These are phyloP conservation scores for Suillus clintonianus DNA, from an alignment of 768 basidiomycete genomes.

Conservation along the genomic window DNA sequence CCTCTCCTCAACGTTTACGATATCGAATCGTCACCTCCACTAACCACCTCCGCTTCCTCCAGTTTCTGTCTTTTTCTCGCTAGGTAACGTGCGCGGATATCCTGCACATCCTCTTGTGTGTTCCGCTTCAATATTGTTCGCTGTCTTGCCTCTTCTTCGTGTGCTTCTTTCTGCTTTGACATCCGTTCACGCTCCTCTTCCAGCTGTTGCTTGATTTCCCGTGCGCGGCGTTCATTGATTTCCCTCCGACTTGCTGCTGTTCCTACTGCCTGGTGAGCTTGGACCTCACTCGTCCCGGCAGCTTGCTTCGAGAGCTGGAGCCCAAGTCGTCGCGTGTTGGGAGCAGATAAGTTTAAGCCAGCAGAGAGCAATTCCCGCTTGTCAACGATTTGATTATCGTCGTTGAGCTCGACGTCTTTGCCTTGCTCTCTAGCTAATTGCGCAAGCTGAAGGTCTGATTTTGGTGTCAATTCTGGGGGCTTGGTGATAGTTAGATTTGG, in stretches of 20 bases:
- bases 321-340: constrained; percentile 76
- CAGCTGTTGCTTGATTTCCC: constrained; percentile 79
- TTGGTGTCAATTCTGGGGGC: constrained; percentile 60
- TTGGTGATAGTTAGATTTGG: constrained; percentile 77
- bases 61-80: constrained; percentile 79
- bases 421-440: constrained; percentile 70
- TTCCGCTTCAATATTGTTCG: constrained; percentile 75
- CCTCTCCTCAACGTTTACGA: constrained; percentile 6
- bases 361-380: constrained; percentile 90
- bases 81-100: constrained; percentile 72
- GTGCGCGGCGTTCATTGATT: constrained; percentile 79
- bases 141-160: constrained; percentile 65
- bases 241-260: constrained; percentile 78
- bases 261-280: constrained; percentile 78
- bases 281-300: constrained; percentile 31
- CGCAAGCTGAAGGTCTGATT: constrained; percentile 77
- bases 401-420: constrained; percentile 89
- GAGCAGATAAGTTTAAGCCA: constrained; percentile 86
- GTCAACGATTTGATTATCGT: constrained; percentile 97
- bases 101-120: constrained; percentile 69
- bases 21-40: constrained; percentile 9
- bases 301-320: constrained; percentile 32
- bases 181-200: constrained; percentile 68
- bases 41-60: constrained; percentile 36
- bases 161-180: constrained; percentile 53